Evolutionary conservation across 768 basidiomycete species (phyloP).

Genomic region (Boletus sensibilis): DNA sequence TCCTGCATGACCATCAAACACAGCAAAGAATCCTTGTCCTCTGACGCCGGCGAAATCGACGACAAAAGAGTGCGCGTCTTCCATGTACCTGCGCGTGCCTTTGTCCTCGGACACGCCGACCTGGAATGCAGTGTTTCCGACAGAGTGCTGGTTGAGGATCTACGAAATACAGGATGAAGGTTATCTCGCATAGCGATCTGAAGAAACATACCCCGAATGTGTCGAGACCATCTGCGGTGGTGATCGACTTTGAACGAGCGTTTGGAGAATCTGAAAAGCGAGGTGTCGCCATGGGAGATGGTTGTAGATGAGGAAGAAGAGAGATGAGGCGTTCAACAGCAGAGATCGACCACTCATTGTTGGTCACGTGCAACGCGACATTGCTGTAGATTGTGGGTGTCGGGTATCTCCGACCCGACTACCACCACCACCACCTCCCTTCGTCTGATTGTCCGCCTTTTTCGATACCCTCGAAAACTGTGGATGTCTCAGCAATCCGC

Average conservation of each 20-base stretch:
- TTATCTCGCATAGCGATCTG: not conserved
- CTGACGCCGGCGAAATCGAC: conserved; percentile 89
- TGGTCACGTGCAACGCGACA: conserved; percentile 25
- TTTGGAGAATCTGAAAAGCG: conserved; percentile 64
- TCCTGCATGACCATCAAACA: conserved; percentile 98
- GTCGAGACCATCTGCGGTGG: conserved; percentile 68
- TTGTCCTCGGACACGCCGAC: conserved; percentile 78
- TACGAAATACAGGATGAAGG: conserved; percentile 3
- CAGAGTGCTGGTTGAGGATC: conserved; percentile 61
- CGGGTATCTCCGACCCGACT: conserved; percentile 27
- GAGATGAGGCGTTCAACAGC: not conserved
- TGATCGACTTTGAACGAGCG: conserved; percentile 80
- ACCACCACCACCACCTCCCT: not conserved
- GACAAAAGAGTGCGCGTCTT: conserved; percentile 95
- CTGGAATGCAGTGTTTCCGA: conserved; percentile 61
- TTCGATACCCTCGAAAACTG: conserved; percentile 46
- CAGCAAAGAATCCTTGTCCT: conserved; percentile 97
- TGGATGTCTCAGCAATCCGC: conserved; percentile 92
- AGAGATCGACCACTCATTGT: conserved; percentile 7
- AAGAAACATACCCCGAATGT: conserved; percentile 67
- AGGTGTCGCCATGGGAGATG: conserved; percentile 22
- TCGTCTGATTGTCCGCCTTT: conserved; percentile 26
- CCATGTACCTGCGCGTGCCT: conserved; percentile 91
- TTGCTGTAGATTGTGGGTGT: conserved; percentile 3
- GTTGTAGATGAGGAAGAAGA: conserved; percentile 10